Conservation (phyloP, 306 rosid genomes). For the Amphicarpaea edgeworthii region DNA sequence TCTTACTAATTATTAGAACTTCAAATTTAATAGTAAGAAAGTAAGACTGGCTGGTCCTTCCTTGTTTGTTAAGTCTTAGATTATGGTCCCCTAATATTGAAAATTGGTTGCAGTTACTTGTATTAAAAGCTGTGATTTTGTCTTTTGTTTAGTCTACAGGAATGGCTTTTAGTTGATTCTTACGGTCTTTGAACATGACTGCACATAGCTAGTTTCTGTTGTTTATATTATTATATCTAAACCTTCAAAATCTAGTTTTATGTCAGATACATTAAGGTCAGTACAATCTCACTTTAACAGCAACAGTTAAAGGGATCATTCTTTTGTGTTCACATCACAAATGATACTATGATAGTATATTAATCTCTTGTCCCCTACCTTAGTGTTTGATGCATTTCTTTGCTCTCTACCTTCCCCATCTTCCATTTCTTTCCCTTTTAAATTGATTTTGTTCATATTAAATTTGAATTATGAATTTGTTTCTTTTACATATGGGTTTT, state of each 20-base stretch:
- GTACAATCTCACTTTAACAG: neutral
- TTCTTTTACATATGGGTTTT: neutral
- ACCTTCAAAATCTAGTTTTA: constrained; percentile 10
- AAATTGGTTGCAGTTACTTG: neutral
- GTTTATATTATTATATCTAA: neutral
- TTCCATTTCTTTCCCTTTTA: neutral
- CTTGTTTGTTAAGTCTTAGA: constrained; percentile 5
- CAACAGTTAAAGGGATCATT: constrained; percentile 4
- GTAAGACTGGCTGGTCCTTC: neutral
- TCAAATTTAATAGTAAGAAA: neutral
- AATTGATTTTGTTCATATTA: neutral
- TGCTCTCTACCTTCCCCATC: neutral
- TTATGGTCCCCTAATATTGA: neutral
- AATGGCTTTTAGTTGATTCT: neutral
- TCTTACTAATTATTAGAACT: neutral
- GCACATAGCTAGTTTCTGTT: neutral
- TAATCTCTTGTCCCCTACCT: neutral
- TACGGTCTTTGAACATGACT: neutral
- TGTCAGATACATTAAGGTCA: neutral
- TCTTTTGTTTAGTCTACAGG: neutral
- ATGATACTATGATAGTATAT: constrained; percentile 1
- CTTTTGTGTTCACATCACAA: neutral
- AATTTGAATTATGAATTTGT: neutral
- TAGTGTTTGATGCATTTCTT: neutral
- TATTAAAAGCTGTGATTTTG: neutral